phyloP scores from a whole-genome alignment of 352 stramenopile genomes.

The Pythium periplocum region DNA sequence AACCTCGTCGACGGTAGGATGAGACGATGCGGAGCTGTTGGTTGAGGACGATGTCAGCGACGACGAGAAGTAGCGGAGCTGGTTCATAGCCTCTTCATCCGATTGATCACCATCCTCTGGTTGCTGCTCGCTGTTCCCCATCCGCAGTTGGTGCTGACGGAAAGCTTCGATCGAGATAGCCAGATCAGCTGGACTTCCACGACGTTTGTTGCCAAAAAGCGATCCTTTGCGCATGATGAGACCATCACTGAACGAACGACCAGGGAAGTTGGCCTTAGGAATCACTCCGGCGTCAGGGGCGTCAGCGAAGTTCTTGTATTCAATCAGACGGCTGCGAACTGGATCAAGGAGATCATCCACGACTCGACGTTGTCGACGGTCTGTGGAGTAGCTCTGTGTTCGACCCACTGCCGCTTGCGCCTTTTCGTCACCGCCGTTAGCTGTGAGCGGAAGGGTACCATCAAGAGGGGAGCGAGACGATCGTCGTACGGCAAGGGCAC shows the following conservation, averaged over 20 bases:
- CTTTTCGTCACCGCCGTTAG: background rate
- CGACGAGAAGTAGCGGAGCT: slow-evolving; percentile 30
- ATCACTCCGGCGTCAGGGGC: slow-evolving; percentile 28
- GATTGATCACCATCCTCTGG: slow-evolving; percentile 26
- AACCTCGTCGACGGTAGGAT: background rate
- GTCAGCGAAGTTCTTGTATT: slow-evolving; percentile 80
- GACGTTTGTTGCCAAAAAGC: slow-evolving; percentile 55
- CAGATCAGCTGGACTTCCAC: slow-evolving; percentile 62
- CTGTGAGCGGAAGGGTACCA: background rate
- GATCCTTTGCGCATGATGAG: slow-evolving; percentile 66
- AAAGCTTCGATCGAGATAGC: slow-evolving; percentile 78
- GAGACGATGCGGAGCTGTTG: background rate
- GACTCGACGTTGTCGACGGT: slow-evolving; percentile 44
- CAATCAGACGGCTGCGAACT: slow-evolving; percentile 65
- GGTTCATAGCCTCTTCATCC: slow-evolving; percentile 39
- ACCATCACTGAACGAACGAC: slow-evolving; percentile 69
- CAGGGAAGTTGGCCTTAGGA: slow-evolving; percentile 58
- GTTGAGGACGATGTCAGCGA: slow-evolving; percentile 3
- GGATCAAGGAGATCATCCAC: slow-evolving; percentile 70
- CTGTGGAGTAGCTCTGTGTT: slow-evolving; percentile 44
- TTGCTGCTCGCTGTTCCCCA: slow-evolving; percentile 39
- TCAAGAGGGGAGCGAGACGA: slow-evolving; percentile 9
- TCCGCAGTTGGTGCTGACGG: slow-evolving; percentile 53
- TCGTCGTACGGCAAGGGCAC: slow-evolving; percentile 64
- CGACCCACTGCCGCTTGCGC: slow-evolving; percentile 1